phyloP scores from a whole-genome alignment of 2,329 filamentous ascomycete species.

The Aspergillus awamori region DNA sequence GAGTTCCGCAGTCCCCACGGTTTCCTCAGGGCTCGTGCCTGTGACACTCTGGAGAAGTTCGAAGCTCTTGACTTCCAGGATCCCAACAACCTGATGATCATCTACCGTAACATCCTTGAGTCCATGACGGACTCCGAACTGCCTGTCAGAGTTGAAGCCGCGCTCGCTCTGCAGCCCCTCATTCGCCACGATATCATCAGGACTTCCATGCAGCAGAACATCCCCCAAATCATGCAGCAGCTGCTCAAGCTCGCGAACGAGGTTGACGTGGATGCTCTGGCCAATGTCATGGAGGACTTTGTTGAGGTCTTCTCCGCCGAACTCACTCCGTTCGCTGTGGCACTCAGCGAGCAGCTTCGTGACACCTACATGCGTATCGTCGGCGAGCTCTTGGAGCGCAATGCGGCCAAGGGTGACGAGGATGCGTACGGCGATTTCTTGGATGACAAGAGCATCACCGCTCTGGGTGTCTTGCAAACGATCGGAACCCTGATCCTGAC shows the following conservation, averaged over 20 bases:
- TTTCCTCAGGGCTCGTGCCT: conserved; percentile 90
- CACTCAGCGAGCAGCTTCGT: conserved; percentile 89
- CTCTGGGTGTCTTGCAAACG: conserved; percentile 91
- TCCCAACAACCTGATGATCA: conserved; percentile 88
- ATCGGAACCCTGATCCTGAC: conserved; percentile 97
- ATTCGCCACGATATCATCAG: conserved; percentile 95
- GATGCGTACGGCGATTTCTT: conserved; percentile 86
- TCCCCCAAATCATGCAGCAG: conserved; percentile 99
- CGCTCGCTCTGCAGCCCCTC: conserved; percentile 88
- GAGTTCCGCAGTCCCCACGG: conserved; percentile 93
- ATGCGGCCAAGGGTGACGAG: conserved; percentile 72
- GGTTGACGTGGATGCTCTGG: conserved; percentile 93
- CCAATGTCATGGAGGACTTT: conserved; percentile 99
- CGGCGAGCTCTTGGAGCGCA: conserved; percentile 85
- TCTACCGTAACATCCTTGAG: conserved; percentile 95
- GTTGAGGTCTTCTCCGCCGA: conserved; percentile 98
- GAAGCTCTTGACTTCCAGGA: conserved; percentile 97
- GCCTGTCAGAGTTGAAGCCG: conserved; percentile 90
- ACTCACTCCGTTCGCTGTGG: conserved; percentile 94
- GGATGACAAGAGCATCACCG: conserved; percentile 98
- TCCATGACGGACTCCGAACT: conserved; percentile 95
- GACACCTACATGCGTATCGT: conserved; percentile 96
- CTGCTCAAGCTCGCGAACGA: conserved; percentile 95
- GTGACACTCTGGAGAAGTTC: conserved; percentile 97
- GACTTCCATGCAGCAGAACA: conserved; percentile 94